Evolutionary conservation across 2,329 filamentous ascomycete species (phyloP), one percentile per base, ranked within the genome.

Genomic region (Cladosporium velox): DNA sequence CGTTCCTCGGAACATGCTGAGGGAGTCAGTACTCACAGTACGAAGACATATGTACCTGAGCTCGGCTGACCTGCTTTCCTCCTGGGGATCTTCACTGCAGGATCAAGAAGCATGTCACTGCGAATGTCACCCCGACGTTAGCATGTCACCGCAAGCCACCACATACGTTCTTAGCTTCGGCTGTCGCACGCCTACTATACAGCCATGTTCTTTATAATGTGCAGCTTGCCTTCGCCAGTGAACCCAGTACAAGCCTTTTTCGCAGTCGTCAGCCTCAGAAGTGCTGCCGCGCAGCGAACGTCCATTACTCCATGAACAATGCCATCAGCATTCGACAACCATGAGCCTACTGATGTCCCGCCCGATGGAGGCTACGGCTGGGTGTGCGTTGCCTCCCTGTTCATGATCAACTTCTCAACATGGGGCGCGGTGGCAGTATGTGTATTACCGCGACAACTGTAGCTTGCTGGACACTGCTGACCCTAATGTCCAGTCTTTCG

Each of bases 341-440:
- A 61, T 12, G 59, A 61, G 14, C 2, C 44, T 21, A 24, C 21
- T 21, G 28, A 21, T 24, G 32, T 47, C 44, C 59, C 44, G 30
- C 72, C 70, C 18, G 71, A 76, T 59, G 75, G 75, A 6, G 75
- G 75, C 1, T 77, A 78, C 51, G 76, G 76, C 41, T 78, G 75
- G 76, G 67, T 77, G 4, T 73, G 70, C 55, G 73, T 75, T 4
- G 51, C 49, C 30, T 66, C 69, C n/a, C 67, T 70, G 3, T 73
- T 70, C 65, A 65, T 70, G 28, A 59, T 75, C 65, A 75, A 75
- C 49, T 66, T 61, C 61, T 72, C 70, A 38, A 73, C 73, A 1
- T 74, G 72, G 72, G 73, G 72, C 18, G 64, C 71, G 4, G 63
- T 67, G 21, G 67, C 69, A 26, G 64, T 61, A 35, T n/a, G 59